These are phyloP conservation scores for Sapria himalayana DNA, from an alignment of 345 rosid species.

Conservation along the genomic window DNA sequence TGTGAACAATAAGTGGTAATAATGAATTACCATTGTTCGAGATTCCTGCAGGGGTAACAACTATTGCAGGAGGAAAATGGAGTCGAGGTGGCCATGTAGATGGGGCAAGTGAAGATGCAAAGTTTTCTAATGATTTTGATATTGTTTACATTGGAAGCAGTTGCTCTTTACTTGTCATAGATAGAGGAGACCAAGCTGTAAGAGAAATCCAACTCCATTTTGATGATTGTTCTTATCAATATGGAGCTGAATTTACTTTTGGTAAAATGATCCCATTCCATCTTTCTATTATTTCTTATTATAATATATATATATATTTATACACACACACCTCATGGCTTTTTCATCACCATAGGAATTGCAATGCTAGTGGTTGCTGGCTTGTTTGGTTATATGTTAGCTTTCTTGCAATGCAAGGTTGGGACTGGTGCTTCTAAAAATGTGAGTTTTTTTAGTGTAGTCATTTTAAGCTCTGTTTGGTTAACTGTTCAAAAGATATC, in stretches of 20 bases:
- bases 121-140: constrained; percentile 86
- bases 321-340: too few species aligned
- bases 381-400: constrained; percentile 87
- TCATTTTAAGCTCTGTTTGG: constrained; percentile 3
- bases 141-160: constrained; percentile 93
- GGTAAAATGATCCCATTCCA: constrained; percentile 20
- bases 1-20: too few species aligned
- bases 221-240: constrained; percentile 95
- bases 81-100: constrained; percentile 70
- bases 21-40: too few species aligned
- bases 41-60: constrained; percentile 59
- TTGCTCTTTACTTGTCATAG: constrained; percentile 84
- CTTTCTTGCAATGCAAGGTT: constrained; percentile 67
- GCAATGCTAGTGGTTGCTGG: constrained; percentile 95
- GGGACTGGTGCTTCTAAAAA: constrained; percentile 43
- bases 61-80: constrained; percentile 92
- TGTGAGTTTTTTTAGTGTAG: constrained; percentile 21
- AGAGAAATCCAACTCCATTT: constrained; percentile 96
- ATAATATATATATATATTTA: constrained; percentile 3
- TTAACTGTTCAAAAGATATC: too few species aligned
- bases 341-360: constrained; percentile 37
- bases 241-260: constrained; percentile 82
- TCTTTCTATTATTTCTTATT: background rate
- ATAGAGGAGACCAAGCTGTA: constrained; percentile 80
- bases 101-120: constrained; percentile 98